phyloP scores from a whole-genome alignment of 2,329 filamentous ascomycete species.

The Colletotrichum noveboracense region DNA sequence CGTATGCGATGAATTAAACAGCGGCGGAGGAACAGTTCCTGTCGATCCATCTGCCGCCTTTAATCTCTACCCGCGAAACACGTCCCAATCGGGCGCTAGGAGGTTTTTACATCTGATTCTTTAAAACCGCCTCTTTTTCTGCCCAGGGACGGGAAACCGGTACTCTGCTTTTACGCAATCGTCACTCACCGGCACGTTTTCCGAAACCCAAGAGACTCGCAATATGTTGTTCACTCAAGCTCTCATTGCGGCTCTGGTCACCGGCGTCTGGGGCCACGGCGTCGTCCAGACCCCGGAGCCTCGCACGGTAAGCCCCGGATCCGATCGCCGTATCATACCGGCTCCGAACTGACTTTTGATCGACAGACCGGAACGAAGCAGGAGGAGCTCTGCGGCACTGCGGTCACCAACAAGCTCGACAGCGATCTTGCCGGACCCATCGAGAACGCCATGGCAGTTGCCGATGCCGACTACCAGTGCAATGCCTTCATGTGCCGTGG shows the following conservation, averaged over 20 bases:
- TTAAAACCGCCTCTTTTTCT: background rate
- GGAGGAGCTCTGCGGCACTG: slow-evolving; percentile 25
- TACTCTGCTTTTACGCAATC: background rate
- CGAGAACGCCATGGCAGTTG: slow-evolving; percentile 29
- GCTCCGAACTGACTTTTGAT: background rate
- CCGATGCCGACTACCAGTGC: slow-evolving; percentile 28
- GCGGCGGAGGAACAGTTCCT: background rate
- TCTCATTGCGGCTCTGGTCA: background rate
- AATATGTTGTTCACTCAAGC: slow-evolving; percentile 7
- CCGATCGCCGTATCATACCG: background rate
- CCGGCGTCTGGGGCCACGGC: slow-evolving; percentile 10
- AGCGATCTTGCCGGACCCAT: slow-evolving; percentile 30
- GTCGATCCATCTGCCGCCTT: slow-evolving; percentile 8
- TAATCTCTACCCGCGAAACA: background rate
- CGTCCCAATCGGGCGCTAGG: background rate
- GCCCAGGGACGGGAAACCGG: background rate
- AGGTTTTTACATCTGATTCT: background rate
- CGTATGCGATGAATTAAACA: background rate
- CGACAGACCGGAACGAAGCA: slow-evolving; percentile 27
- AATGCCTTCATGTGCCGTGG: slow-evolving; percentile 33
- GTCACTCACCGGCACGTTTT: background rate
- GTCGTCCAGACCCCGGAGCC: slow-evolving; percentile 11
- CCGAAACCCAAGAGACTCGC: background rate
- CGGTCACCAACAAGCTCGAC: slow-evolving; percentile 25
- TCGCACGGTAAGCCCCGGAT: background rate